Percentiles rank a stretch among this genome's conserved stretches.
phyloP scores from a whole-genome alignment of 306 rosid species.

The Castanea crenata region DNA sequence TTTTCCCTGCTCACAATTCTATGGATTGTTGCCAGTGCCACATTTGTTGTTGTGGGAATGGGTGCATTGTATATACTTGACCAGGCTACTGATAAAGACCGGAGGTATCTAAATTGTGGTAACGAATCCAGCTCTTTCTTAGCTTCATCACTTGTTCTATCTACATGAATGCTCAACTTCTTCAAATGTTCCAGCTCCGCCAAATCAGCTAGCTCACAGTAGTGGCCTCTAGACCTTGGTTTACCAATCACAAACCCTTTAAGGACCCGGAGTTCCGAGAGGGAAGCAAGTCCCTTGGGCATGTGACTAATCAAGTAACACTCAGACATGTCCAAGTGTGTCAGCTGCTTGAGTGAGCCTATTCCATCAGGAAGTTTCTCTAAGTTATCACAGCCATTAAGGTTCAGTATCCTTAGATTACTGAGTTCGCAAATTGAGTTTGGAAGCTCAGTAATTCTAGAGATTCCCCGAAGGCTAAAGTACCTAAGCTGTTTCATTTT shows the following conservation, averaged over 20 bases:
- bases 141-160: background rate
- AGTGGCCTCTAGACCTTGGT: background rate
- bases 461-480: conserved; percentile 20
- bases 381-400: conserved; percentile 19
- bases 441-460: conserved; percentile 18
- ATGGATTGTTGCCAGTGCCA: background rate
- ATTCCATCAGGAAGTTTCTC: conserved; percentile 22
- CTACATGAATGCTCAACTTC: conserved; percentile 21
- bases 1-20: background rate
- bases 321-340: conserved; percentile 19
- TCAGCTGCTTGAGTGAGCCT: conserved; percentile 24
- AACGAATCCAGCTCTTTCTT: background rate
- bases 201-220: conserved; percentile 10
- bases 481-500: conserved; percentile 21
- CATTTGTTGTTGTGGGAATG: background rate
- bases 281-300: conserved; percentile 14
- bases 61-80: background rate
- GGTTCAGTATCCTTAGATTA: conserved; percentile 25
- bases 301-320: conserved; percentile 23
- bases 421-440: conserved; percentile 18
- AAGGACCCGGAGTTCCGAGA: conserved; percentile 18
- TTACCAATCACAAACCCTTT: conserved; percentile 21
- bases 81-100: conserved; percentile 19
- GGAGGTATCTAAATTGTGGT: background rate
- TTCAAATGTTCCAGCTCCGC: background rate